Evolutionary conservation across 2,329 filamentous ascomycete genomes (phyloP).

Genomic region (Aureobasidium leucospermi): DNA sequence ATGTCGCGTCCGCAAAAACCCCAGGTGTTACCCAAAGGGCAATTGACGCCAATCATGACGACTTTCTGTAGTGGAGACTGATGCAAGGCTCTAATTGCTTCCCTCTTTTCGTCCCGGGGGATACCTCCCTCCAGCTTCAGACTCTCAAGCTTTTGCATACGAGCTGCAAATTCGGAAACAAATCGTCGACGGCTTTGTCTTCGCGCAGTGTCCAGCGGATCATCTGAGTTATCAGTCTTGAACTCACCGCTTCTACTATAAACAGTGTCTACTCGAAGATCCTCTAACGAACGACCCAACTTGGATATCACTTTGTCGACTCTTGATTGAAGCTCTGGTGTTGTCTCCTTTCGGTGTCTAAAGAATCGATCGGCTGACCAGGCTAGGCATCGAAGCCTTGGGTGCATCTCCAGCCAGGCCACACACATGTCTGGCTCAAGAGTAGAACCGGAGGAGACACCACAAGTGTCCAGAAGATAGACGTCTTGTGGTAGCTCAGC

Average conservation of each 20-base stretch:
- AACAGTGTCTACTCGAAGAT: constrained; percentile 35
- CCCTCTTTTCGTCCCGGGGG: constrained; percentile 40
- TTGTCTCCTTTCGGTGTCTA: constrained; percentile 22
- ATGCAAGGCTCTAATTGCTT: constrained; percentile 36
- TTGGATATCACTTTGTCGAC: constrained; percentile 30
- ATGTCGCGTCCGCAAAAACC: constrained; percentile 30
- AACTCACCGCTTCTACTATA: constrained; percentile 22
- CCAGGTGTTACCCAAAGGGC: constrained; percentile 40
- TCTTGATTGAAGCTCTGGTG: constrained; percentile 20
- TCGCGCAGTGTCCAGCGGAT: not conserved
- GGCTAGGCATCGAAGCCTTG: constrained; percentile 36
- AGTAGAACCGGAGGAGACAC: not conserved
- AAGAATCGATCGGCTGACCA: constrained; percentile 43
- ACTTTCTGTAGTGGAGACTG: constrained; percentile 36
- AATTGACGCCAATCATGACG: constrained; percentile 38
- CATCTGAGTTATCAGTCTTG: constrained; percentile 18
- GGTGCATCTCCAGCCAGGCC: constrained; percentile 38
- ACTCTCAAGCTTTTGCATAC: constrained; percentile 34
- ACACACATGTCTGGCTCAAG: constrained; percentile 23
- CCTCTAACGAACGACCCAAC: constrained; percentile 32
- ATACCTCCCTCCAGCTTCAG: constrained; percentile 43
- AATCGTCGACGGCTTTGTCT: constrained; percentile 24
- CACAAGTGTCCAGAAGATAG: constrained; percentile 26
- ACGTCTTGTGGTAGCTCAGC: constrained; percentile 30
- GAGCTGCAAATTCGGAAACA: constrained; percentile 36